A percentile compares a stretch with the other conserved stretches of the same genome.
Evolutionary conservation across 345 rosid species (phyloP).

Genomic region (Clarkia xantiana): DNA sequence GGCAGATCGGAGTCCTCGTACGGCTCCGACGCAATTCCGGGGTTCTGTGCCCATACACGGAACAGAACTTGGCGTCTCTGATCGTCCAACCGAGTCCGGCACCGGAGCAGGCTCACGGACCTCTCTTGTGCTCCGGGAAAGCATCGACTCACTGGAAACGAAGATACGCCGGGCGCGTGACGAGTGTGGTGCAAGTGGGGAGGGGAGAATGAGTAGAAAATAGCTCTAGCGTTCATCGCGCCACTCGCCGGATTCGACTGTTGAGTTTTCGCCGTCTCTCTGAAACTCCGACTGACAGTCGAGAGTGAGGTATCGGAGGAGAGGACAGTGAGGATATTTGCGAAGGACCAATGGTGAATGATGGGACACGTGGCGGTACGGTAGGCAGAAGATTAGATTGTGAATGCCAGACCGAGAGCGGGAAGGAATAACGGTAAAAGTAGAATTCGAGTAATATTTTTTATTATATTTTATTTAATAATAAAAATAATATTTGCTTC

Average conservation of each 20-base stretch:
- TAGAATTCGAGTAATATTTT: not conserved
- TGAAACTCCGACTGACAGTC: not conserved
- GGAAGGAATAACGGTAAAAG: not conserved
- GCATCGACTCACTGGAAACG: slow-evolving; percentile 10
- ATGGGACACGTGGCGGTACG: slow-evolving; percentile 37
- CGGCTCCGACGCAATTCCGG: slow-evolving; percentile 24
- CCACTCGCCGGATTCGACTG: not conserved
- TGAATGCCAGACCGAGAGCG: too few relatives aligned
- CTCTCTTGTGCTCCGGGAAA: slow-evolving; percentile 6
- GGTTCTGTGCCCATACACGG: slow-evolving; percentile 30
- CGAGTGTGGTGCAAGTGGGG: slow-evolving; percentile 37
- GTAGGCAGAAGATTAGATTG: slow-evolving; percentile 7
- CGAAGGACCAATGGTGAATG: slow-evolving; percentile 24
- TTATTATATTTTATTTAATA: too few relatives aligned
- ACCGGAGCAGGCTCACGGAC: slow-evolving; percentile 8
- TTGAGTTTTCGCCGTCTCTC: slow-evolving; percentile 16
- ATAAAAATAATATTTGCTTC: too few relatives aligned
- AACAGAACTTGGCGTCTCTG: slow-evolving; percentile 16
- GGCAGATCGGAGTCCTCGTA: slow-evolving; percentile 14
- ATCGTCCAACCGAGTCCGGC: slow-evolving; percentile 14
- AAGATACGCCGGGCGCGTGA: slow-evolving; percentile 15
- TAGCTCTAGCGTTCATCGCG: slow-evolving; percentile 52
- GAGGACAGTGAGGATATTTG: slow-evolving; percentile 17
- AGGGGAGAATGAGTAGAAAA: slow-evolving; percentile 38
- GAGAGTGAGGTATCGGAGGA: not conserved